These are phyloP conservation scores for Sarocladiaceae sp. DNA, from an alignment of 2,329 filamentous ascomycete species.

Conservation along the genomic window DNA sequence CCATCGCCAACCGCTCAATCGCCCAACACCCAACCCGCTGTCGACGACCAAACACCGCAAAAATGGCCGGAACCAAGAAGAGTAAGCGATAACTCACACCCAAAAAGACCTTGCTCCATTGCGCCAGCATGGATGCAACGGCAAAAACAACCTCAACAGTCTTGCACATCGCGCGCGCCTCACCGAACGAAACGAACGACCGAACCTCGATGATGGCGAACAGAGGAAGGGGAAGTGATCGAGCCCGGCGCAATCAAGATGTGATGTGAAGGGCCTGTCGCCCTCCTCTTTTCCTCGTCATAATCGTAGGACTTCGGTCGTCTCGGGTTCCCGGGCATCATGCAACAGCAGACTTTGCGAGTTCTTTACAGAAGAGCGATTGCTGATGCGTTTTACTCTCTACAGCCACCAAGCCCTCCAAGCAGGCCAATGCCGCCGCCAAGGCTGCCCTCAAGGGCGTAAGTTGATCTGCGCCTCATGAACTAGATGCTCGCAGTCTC, in stretches of 20 bases:
- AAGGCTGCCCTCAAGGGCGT: constrained; percentile 96
- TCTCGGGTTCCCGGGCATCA: constrained; percentile 42
- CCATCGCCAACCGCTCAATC: constrained; percentile 11
- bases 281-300: background rate
- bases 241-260: background rate
- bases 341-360: constrained; percentile 73
- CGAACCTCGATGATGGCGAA: too few relatives aligned
- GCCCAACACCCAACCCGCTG: constrained; percentile 18
- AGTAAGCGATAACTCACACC: constrained; percentile 35
- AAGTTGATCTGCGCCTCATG: constrained; percentile 40
- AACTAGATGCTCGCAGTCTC: background rate
- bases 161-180: too few relatives aligned
- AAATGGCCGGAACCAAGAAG: constrained; percentile 36
- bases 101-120: background rate
- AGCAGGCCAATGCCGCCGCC: constrained; percentile 88
- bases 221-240: too few relatives aligned
- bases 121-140: background rate
- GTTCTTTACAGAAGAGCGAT: constrained; percentile 62
- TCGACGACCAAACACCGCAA: constrained; percentile 20
- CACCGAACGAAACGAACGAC: too few relatives aligned
- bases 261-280: background rate
- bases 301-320: constrained; percentile 13
- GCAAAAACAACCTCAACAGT: background rate
- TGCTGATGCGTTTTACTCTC: constrained; percentile 58
- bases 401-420: constrained; percentile 60